These are phyloP conservation scores for Colletotrichum siamense DNA, from an alignment of 2,329 filamentous ascomycete species.

Conservation along the genomic window DNA sequence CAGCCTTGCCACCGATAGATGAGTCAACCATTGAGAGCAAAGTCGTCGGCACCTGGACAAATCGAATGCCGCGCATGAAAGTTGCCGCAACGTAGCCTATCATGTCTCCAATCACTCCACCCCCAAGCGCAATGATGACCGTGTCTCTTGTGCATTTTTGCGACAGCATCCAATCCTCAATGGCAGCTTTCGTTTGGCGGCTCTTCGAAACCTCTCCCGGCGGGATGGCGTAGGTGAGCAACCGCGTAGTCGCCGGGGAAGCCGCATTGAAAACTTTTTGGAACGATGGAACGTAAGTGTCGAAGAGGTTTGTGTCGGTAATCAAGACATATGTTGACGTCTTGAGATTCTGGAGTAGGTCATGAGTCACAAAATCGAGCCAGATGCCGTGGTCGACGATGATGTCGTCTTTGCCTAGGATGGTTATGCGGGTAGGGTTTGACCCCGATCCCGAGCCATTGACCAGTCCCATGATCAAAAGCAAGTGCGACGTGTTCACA, in stretches of 20 bases:
- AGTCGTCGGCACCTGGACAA: constrained; percentile 95
- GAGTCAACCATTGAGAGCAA: constrained; percentile 98
- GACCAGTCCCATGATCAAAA: constrained; percentile 15
- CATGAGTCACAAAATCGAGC: constrained; percentile 79
- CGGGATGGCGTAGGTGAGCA: constrained; percentile 85
- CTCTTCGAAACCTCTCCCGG: constrained; percentile 95
- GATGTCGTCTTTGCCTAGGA: constrained; percentile 89
- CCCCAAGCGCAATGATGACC: constrained; percentile 91
- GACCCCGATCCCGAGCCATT: constrained; percentile 19
- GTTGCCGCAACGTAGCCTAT: constrained; percentile 97
- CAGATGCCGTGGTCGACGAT: constrained; percentile 92
- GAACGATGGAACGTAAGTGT: constrained; percentile 83
- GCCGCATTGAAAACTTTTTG: constrained; percentile 43
- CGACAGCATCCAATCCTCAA: constrained; percentile 96
- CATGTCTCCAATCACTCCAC: constrained; percentile 97
- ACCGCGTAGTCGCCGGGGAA: constrained; percentile 57
- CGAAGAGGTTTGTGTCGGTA: constrained; percentile 90
- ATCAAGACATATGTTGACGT: constrained; percentile 96
- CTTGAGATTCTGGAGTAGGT: constrained; percentile 77
- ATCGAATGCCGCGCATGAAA: constrained; percentile 96
- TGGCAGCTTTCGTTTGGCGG: constrained; percentile 89
- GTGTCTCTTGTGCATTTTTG: constrained; percentile 95
- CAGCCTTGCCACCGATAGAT: constrained; percentile 97
- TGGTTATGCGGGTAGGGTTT: constrained; percentile 69
- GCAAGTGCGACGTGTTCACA: neutral